Evolutionary conservation across 2,329 filamentous ascomycete genomes (phyloP).

Genomic region (Epichloe elymi): DNA sequence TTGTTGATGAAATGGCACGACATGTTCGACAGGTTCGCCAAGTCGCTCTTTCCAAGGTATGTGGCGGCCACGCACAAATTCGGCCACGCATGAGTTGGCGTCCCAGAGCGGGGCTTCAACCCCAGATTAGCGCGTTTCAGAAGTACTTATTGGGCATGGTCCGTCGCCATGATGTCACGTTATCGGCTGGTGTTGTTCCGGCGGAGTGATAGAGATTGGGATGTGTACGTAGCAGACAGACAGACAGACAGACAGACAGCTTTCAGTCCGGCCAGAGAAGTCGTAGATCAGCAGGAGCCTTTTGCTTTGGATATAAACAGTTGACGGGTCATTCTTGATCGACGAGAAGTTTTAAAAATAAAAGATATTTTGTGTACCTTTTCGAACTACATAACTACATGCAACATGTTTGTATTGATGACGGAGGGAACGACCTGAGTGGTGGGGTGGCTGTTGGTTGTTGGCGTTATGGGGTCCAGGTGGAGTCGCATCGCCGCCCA

Average conservation of each 20-base stretch:
- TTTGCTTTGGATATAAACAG: not conserved
- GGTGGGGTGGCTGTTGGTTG: not conserved
- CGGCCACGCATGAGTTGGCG: not conserved
- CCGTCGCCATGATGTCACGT: not conserved
- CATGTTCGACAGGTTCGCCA: no score
- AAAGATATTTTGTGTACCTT: no score
- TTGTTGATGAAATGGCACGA: no score
- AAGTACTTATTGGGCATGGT: constrained; percentile 6
- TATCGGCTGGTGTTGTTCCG: not conserved
- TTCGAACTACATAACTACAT: no score
- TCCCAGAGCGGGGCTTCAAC: constrained; percentile 2
- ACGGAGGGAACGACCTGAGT: no score
- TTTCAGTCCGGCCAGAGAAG: no score
- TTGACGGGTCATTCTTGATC: no score
- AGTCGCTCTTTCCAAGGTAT: not conserved
- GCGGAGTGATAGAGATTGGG: not conserved
- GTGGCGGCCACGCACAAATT: not conserved
- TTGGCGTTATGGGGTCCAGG: not conserved
- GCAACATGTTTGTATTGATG: no score
- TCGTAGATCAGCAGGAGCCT: not conserved
- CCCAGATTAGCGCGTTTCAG: constrained; percentile 12
- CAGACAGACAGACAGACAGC: no score
- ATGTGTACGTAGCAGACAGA: not conserved
- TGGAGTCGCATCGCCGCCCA: not conserved
- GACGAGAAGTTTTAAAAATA: no score